Base-by-base conservation (phyloP, 2,329 filamentous ascomycete species). In the Diplocarpon rosae region DNA sequence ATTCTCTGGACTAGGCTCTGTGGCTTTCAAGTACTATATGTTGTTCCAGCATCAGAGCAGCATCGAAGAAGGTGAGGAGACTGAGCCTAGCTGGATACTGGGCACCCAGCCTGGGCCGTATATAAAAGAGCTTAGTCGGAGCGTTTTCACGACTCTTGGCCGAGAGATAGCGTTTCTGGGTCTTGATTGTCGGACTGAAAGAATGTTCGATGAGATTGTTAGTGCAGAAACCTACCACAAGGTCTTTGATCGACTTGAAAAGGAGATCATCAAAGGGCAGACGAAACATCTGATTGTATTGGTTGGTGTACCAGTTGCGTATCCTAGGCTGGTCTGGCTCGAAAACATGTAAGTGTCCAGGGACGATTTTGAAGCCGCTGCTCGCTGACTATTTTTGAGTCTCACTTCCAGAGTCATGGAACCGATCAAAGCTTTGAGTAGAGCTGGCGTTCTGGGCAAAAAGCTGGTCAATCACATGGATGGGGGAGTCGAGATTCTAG, bases 11-110 rank as follows among this genome's bases (percentile, higher is more conserved):
- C 65, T 98, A 8, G 93, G 92, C 2, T 84, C 83, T 31, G 79
- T 96, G 39, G 90, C 90, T 0, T 96, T 92, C 75, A 98, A 98
- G 63, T 98, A 96, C 65, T 98, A 98, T 59, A 83, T 98, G 80
- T 74, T 98, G 8, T 98, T 98, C 68, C 92, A 98, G 63, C 92
- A 98, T 56, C 93, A 98, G 63, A 94, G 84, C 53, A 71, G 94
- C 3, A 68, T 78, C 1, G 76, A 81, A 37, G 92, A 98, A 66
- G 87, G 81, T 0, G 81, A 93, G 53, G 70, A 74, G 30, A 76
- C 84, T 2, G 93, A 98, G 63, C 86, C 90, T 2, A 95, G 87
- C 60, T 96, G 92, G 92, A 68, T 93, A 14, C 66, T 96, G 3
- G 92, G 92, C 5, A 69, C 75, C 17, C 70, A 74, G 29, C 85